Percentiles rank a stretch among this genome's conserved stretches.
Evolutionary conservation across 371 early-diverging fungal species (phyloP).

Genomic region (Apophysomyces variabilis): DNA sequence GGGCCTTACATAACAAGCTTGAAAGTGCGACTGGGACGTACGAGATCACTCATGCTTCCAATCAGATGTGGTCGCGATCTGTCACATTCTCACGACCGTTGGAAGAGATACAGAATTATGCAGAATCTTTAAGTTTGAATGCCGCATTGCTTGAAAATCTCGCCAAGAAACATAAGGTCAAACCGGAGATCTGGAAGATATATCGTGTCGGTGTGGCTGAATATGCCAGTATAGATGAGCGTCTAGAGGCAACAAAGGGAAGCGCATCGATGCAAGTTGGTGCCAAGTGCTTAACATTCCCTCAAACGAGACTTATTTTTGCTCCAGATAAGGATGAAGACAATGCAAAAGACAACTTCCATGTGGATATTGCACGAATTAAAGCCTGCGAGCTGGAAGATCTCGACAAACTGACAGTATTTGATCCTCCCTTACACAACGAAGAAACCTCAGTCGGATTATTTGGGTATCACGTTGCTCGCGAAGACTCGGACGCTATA

Average conservation of each 20-base stretch:
- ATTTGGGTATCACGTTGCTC: conserved; percentile 69
- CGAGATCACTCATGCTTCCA: background rate
- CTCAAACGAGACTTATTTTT: conserved; percentile 41
- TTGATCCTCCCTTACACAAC: conserved; percentile 36
- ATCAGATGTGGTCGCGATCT: background rate
- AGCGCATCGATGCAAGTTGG: background rate
- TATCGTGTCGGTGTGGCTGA: conserved; percentile 46
- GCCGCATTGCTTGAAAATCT: conserved; percentile 22
- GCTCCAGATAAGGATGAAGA: conserved; percentile 11
- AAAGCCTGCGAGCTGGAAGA: conserved; percentile 37
- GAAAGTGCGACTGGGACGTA: background rate
- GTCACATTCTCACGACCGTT: conserved; percentile 24
- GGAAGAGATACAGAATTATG: conserved; percentile 32
- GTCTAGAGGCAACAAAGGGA: conserved; percentile 16
- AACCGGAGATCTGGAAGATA: conserved; percentile 19
- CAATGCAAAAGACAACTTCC: conserved; percentile 15
- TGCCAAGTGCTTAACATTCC: conserved; percentile 43
- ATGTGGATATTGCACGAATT: conserved; percentile 35
- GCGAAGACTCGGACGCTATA: conserved; percentile 39
- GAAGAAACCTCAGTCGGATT: conserved; percentile 45
- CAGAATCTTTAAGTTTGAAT: conserved; percentile 20
- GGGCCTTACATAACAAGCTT: conserved; percentile 12
- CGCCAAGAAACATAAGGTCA: conserved; percentile 23
- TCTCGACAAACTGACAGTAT: conserved; percentile 14
- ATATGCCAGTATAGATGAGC: conserved; percentile 24